Base-by-base conservation (phyloP, 768 basidiomycete genomes). In the Boletus rufocinnamomeus region DNA sequence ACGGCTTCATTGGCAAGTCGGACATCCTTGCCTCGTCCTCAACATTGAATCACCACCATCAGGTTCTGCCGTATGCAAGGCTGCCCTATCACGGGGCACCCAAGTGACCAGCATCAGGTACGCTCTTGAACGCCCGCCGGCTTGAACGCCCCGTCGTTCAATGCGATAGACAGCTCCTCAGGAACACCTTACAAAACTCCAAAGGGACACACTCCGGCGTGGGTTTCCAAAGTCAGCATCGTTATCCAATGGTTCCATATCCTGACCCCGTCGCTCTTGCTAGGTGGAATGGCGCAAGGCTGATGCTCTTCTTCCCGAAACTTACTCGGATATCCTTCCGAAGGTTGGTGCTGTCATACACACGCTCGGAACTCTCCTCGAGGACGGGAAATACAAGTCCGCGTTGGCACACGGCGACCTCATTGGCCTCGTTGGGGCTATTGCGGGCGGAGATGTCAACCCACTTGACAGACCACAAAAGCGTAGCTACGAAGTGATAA, bases 21-120 rank as follows among this genome's bases (percentile, higher is more conserved):
- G 23, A 0, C 17, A 37, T 23, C 28, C 27, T 58, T 52, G 45
- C 32, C 25, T 28, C 23, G 28, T 28, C 28, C 60, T 21, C 19
- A 17, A 35, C 57, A 34, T 30, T 37, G 27, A 58, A n/a, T 59
- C 38, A 62, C 43, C 49, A 35, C 57, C 25, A 32, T 44, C 73
- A 97, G 95, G 97, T 52, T 98, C 97, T 28, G 90, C 95, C 4
- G 84, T 99, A 32, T 98, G 95, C 75, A 89, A 83, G 68, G 82
- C 86, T n/a, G 95, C 94, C 25, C 79, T 98, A 23, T 80, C 86
- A 40, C 84, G 84, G 50, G 96, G 96, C 2, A 83, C 93, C 73
- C 82, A 88, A 60, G 97, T 98, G 25, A 88, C 89, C 8, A 95
- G 93, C 72, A 83, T 99, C 66, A 95, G 93, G 91, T 93, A 52